Evolutionary conservation across 1,139 yeast species (phyloP), one percentile per base, ranked within the genome.

Genomic region (Citeromyces hawaiiensis): DNA sequence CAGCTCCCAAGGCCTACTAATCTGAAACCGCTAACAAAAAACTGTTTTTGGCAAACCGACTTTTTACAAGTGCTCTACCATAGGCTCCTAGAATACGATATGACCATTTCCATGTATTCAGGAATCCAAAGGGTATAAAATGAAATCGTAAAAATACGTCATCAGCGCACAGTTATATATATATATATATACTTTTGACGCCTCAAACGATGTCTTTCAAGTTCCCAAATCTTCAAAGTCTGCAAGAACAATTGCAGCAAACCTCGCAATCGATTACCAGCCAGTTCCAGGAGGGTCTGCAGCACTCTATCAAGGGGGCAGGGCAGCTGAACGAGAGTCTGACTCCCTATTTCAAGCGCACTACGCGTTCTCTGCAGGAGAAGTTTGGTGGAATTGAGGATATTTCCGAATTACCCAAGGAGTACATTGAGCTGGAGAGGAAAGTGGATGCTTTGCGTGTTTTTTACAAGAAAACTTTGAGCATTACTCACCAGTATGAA

Each of bases 361-460:
- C 81, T 9, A 55, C 71, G 6, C 59, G 80, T 43, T 55, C 72
- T 43, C 72, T 81, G 30, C 88, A 81, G 55, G 93, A 82, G 57
- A 70, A 63, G 48, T 70, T 81, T 44, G 91, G 88, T 32, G 67
- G 78, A 38, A 71, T 70, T 43, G 83, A 78, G 46, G 88, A 80
- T 46, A 69, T 69, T 39, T 72, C 83, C 45, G 85, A 81, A 54
- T 66, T 82, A 42, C 94, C 94, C 33, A 70, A 71, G 38, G 87
- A 81, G 47, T 83, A 83, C 57, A 66, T 73, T 45, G 68, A 70
- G 44, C 64, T 83, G 49, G 93, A 82, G 55, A 63, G 68, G 44
- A 72, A 72, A 50, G 77, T 81, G 45, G 91, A 78, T 56, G 65
- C 72, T 41, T 62, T 79, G 47, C 72, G 74, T 52, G 65, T 65